Base-by-base conservation (phyloP, 768 basidiomycete species). In the Leccinum boreale region DNA sequence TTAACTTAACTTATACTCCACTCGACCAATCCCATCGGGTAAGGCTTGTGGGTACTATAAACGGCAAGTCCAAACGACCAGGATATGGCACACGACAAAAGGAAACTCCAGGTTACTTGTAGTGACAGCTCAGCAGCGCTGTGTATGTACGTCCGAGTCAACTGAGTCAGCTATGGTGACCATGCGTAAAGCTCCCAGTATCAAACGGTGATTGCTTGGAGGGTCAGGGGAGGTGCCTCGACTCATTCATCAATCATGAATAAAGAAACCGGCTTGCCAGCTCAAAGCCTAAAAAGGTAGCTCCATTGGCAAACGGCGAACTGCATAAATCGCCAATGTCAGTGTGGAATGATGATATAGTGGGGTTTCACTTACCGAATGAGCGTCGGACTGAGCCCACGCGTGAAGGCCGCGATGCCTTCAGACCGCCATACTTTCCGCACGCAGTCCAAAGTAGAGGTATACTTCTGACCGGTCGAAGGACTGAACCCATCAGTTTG, bases 211-310 rank as follows among this genome's bases (percentile, higher is more conserved):
- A 28, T 58, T 52, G 21, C 47, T 14, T 9, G 23, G 33, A 45
- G 47, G 4, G 23, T 42, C 17, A 26, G 12, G n/a, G 17, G 50
- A 33, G 36, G 35, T 4, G 23, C 52, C 49, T 23, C 31, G 15
- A 26, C 23, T 47, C 46, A 10, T 33, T n/a, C n/a, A 49, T 58
- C 15, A 10, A 53, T 65, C 26, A 72, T 19, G 70, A 69, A 66
- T 84, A 84, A 58, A 91, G 74, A 45, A 84, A 61, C 48, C 94
- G 82, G 74, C 85, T 93, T 46, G 92, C 92, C 75, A 98, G 80
- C 78, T 98, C 96, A 67, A 94, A 98, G 1, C 92, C 94, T 56
- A 96, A 83, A 81, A 98, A 98, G 0, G 96, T 98, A 1, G 93
- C 93, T 19, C 94, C 96, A 65, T 98, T 98, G 11, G 95, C 95